Evolutionary conservation across 768 basidiomycete species (phyloP).

Genomic region (Pleurotus eryngii): DNA sequence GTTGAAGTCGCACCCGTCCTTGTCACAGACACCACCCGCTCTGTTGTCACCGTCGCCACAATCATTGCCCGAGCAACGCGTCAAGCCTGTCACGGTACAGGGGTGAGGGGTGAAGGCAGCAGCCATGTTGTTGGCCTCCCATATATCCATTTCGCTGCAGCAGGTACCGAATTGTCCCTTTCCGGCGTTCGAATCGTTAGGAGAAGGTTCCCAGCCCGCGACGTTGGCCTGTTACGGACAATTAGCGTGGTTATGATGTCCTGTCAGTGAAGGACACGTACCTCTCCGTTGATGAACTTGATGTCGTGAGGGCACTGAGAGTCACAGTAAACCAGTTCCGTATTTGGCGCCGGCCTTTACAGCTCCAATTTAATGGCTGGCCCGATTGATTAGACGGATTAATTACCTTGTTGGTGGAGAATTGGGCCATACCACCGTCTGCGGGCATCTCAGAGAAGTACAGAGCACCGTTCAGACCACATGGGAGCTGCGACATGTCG

Average conservation of each 20-base stretch:
- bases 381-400: no score
- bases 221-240: constrained; percentile 30
- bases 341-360: constrained; percentile 39
- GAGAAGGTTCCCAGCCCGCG: constrained; percentile 25
- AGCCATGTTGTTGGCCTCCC: constrained; percentile 38
- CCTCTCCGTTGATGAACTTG: constrained; percentile 44
- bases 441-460: constrained; percentile 45
- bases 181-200: constrained; percentile 32
- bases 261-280: constrained; percentile 6
- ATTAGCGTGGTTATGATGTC: background rate
- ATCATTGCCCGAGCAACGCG: constrained; percentile 29
- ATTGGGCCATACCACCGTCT: constrained; percentile 37
- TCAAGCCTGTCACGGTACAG: constrained; percentile 33
- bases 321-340: constrained; percentile 49
- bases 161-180: constrained; percentile 34
- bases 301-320: constrained; percentile 43
- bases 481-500: constrained; percentile 45
- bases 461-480: constrained; percentile 46
- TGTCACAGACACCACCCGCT: constrained; percentile 36
- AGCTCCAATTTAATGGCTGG: no score
- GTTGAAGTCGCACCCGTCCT: constrained; percentile 47
- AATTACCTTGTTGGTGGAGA: constrained; percentile 38
- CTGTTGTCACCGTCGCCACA: constrained; percentile 25
- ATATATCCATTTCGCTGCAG: constrained; percentile 43
- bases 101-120: constrained; percentile 40